Conservation (phyloP, 1,284 basidiomycete species). For the Rhodofomes roseus region DNA sequence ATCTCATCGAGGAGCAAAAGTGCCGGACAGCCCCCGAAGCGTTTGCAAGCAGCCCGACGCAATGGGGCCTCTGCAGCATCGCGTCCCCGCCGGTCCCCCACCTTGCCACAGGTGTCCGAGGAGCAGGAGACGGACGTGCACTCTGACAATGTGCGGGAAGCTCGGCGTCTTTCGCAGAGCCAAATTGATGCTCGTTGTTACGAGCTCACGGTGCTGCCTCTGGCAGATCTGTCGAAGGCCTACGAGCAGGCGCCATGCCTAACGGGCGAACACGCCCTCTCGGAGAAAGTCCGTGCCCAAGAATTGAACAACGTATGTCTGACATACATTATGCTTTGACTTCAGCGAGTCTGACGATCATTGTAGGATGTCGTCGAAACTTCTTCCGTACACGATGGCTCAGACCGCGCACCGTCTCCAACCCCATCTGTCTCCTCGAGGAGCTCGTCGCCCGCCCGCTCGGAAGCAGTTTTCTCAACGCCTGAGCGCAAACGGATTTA, state of each 20-base stretch:
- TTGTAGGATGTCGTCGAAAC: neutral
- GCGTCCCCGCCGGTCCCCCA: conserved; percentile 18
- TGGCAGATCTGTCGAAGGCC: conserved; percentile 60
- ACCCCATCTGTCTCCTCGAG: conserved; percentile 7
- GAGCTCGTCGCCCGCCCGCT: conserved; percentile 3
- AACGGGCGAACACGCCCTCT: conserved; percentile 6
- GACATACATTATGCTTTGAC: no score
- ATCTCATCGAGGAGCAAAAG: neutral
- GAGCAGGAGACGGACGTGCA: conserved; percentile 24
- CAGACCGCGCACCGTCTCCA: conserved; percentile 10
- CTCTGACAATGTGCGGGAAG: conserved; percentile 1
- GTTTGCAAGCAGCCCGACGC: neutral
- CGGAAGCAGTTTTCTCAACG: conserved; percentile 44
- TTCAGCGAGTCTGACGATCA: no score
- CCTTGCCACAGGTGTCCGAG: conserved; percentile 44
- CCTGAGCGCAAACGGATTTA: conserved; percentile 69
- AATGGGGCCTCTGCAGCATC: neutral
- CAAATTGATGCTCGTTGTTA: conserved; percentile 54
- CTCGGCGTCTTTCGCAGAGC: conserved; percentile 20
- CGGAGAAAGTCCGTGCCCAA: conserved; percentile 1
- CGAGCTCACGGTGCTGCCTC: conserved; percentile 58
- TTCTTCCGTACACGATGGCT: neutral
- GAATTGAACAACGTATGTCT: conserved; percentile 1
- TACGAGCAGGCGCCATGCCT: conserved; percentile 32
- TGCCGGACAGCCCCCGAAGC: neutral